Base-by-base conservation (phyloP, 495 filamentous ascomycete genomes). In the Hypoxylon lienhwacheense region DNA sequence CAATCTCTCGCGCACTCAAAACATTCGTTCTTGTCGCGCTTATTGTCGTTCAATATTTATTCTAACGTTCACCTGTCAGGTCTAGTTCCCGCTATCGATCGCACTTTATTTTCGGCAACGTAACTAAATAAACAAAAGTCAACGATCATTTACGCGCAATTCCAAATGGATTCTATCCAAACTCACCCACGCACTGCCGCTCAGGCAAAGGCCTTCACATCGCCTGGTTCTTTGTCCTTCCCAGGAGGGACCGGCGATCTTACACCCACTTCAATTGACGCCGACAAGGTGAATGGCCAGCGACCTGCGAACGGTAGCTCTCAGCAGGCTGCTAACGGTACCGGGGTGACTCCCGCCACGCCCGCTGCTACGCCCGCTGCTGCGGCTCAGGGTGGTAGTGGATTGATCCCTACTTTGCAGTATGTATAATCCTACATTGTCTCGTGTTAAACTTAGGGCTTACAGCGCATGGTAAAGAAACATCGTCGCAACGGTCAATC, bases 401-500 rank as follows among this genome's bases (percentile, higher is more conserved):
- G 93, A 64, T 89, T 98, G 70, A 90, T 96, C 64, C 92, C 93
- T 63, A 96, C 92, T 50, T 83, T 97, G 82, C 93, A 97, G 92
- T 96, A 87, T 89, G 88, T 91, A 86, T 86, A 34, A 33, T 55
- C 66, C 69, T 63, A 40, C 51, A 36, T 56, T 37, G 34, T 49
- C 55, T 58, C 64, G 59, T 55, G 36, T 56, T 59, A 58, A 56
- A 63, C 53, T 56, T 52, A 79, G 29, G 74, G 76, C 84, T 90
- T 78, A 89, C 81, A 74, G 75, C 73, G 72, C 71, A 69, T 76
- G 73, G 25, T 77, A 70, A 90, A 96, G 91, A 86, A 98, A 98
- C 83, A 97, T 98, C 79, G 93, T 98, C 75, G 91, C 93, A 50
- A 98, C 93, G 60, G 93, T 98, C 81, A 97, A 97, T 73, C 84